phyloP scores from a whole-genome alignment of 345 rosid genomes.

The Bruguiera sexangula region DNA sequence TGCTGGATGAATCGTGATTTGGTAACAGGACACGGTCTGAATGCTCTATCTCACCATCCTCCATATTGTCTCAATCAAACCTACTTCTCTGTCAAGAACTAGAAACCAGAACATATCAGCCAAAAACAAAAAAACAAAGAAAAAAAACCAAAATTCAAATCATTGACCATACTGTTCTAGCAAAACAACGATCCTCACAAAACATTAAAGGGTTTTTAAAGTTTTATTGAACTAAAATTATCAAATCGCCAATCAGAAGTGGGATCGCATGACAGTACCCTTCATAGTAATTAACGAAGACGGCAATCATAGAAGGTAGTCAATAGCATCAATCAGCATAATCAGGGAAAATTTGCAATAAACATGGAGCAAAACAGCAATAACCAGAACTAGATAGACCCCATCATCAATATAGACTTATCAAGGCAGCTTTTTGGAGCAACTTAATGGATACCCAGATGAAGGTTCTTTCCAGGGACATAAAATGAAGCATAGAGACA shows the following conservation, averaged over 20 bases:
- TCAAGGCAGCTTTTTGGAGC: constrained; percentile 11
- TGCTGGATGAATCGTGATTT: constrained; percentile 26
- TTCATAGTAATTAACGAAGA: constrained; percentile 17
- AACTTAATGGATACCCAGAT: constrained; percentile 34
- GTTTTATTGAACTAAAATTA: background rate
- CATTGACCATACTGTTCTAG: constrained; percentile 1
- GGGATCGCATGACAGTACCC: constrained; percentile 3
- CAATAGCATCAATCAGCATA: constrained; percentile 13
- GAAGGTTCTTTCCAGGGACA: constrained; percentile 19
- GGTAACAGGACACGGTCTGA: constrained; percentile 28
- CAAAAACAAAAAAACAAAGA: background rate
- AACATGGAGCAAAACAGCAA: background rate
- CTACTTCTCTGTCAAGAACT: constrained; percentile 3
- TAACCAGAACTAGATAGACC: constrained; percentile 8
- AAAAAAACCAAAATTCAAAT: background rate
- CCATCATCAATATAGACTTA: background rate
- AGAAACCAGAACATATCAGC: constrained; percentile 13
- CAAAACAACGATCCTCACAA: background rate
- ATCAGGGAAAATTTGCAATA: background rate
- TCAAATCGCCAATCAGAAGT: constrained; percentile 1
- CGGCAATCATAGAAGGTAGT: constrained; percentile 14
- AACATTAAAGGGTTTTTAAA: background rate
- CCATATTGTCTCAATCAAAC: constrained; percentile 24
- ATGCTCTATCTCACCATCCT: constrained; percentile 44
- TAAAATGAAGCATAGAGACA: constrained; percentile 15